Percentiles rank a stretch among this genome's conserved stretches.
These are phyloP conservation scores for Teratosphaeria nubilosa DNA, from an alignment of 2,329 filamentous ascomycete species.

Conservation along the genomic window DNA sequence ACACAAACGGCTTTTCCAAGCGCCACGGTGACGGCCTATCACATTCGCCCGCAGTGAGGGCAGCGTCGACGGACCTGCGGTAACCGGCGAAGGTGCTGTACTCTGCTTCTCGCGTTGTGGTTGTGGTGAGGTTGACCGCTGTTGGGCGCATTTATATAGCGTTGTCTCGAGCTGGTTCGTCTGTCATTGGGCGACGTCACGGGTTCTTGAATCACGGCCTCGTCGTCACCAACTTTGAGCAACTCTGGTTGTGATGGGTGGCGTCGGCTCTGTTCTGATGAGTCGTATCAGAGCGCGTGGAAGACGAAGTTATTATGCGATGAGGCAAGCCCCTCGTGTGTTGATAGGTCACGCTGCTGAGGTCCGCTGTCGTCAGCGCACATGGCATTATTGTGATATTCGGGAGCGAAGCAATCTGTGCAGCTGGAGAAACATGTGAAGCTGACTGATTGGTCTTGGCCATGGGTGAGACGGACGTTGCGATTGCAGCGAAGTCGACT, in stretches of 20 bases:
- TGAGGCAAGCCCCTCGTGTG: neutral
- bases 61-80: neutral
- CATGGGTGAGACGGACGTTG: neutral
- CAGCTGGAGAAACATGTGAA: neutral
- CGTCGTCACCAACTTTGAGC: neutral
- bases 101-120: neutral
- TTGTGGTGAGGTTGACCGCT: neutral
- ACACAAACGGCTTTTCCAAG: neutral
- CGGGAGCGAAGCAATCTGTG: neutral
- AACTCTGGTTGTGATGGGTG: neutral
- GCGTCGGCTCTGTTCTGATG: neutral
- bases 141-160: neutral
- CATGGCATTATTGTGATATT: neutral
- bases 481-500: too few relatives aligned
- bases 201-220: neutral
- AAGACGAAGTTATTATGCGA: neutral
- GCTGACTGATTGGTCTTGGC: neutral
- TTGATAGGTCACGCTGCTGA: neutral
- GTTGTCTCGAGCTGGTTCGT: neutral
- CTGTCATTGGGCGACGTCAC: neutral
- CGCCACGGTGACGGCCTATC: neutral
- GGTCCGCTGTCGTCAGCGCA: neutral
- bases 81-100: neutral
- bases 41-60: neutral
- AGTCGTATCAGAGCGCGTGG: neutral